phyloP scores from a whole-genome alignment of 352 stramenopile genomes.

The Phytophthora rubi region DNA sequence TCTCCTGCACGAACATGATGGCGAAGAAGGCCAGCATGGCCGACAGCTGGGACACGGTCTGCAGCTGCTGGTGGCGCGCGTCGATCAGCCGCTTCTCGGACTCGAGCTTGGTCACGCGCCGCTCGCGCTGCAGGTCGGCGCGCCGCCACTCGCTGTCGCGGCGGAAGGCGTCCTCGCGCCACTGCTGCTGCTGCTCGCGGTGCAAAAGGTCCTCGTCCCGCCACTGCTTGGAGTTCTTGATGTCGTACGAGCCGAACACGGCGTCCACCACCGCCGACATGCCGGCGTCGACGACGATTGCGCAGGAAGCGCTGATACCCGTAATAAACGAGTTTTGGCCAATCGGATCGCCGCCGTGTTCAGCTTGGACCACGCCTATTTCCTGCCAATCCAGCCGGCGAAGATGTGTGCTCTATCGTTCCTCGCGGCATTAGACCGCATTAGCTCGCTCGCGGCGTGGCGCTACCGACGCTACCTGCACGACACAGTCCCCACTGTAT shows the following conservation, averaged over 20 bases:
- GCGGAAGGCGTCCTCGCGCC: slow-evolving; percentile 74
- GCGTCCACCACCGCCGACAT: slow-evolving; percentile 74
- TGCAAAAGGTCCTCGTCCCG: slow-evolving; percentile 79
- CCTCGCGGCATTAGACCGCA: background rate
- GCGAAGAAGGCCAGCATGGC: slow-evolving; percentile 75
- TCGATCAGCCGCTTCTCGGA: slow-evolving; percentile 83
- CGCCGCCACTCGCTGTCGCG: slow-evolving; percentile 74
- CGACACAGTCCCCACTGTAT: background rate
- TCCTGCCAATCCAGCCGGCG: background rate
- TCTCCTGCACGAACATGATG: slow-evolving; percentile 79
- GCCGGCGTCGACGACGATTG: slow-evolving; percentile 32
- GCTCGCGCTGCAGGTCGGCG: slow-evolving; percentile 73
- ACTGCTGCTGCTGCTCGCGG: slow-evolving; percentile 83
- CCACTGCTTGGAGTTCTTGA: slow-evolving; percentile 88
- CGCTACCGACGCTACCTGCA: background rate
- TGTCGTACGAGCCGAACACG: slow-evolving; percentile 85
- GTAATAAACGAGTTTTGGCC: background rate
- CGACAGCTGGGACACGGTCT: slow-evolving; percentile 65
- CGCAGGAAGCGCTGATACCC: background rate
- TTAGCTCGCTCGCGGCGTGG: slow-evolving; percentile 1
- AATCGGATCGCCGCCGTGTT: background rate
- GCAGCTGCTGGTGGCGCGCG: slow-evolving; percentile 68
- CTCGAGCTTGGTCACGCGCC: slow-evolving; percentile 76
- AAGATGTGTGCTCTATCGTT: background rate
- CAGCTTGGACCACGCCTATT: too few relatives aligned